Conservation (phyloP, 164 flowering plant genomes). For the Sextonia rubra region DNA sequence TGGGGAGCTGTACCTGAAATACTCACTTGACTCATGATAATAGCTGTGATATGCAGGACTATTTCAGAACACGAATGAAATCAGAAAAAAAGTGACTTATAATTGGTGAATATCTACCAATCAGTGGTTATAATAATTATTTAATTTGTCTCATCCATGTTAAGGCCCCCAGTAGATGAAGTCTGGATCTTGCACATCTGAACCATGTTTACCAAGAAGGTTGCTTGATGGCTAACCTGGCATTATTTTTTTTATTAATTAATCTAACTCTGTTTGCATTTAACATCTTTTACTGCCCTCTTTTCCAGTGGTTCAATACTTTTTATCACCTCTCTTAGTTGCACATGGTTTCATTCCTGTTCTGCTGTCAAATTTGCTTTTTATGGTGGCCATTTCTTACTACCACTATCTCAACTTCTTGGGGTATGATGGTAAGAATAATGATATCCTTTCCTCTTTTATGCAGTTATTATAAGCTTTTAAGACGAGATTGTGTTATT, state of each 20-base stretch:
- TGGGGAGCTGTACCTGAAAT: neutral
- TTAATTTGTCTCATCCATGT: neutral
- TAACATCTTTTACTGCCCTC: constrained; percentile 1
- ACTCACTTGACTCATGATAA: neutral
- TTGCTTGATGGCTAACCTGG: neutral
- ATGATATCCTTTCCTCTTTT: neutral
- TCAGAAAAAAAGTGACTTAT: neutral
- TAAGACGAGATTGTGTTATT: neutral
- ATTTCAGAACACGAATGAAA: neutral
- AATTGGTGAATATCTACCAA: neutral
- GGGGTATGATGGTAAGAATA: constrained; percentile 89
- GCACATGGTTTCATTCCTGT: constrained; percentile 86
- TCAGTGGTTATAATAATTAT: neutral
- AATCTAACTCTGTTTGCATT: neutral
- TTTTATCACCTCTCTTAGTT: constrained; percentile 83
- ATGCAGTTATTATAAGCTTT: neutral
- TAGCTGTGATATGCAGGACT: neutral
- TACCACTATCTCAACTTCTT: constrained; percentile 97
- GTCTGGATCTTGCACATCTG: neutral
- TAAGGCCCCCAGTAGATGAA: neutral
- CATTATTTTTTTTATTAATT: too few relatives aligned
- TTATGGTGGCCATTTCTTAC: constrained; percentile 87
- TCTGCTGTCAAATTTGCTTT: constrained; percentile 83
- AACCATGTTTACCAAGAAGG: neutral
- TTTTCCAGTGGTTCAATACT: constrained; percentile 86